Base-by-base conservation (phyloP, 257 asterid genomes). In the Ligustrum vulgare region DNA sequence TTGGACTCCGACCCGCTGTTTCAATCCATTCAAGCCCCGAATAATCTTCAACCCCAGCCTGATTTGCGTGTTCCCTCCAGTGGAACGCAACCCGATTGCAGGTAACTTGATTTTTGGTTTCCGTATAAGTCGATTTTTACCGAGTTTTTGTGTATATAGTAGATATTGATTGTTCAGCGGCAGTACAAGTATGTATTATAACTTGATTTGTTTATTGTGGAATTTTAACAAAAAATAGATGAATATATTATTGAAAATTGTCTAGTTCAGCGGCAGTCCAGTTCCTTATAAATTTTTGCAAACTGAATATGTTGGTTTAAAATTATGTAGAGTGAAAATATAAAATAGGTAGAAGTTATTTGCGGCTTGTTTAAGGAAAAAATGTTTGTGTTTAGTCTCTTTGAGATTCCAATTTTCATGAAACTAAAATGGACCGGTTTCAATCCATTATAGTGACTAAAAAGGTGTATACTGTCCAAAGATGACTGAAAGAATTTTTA, bases 41-140 rank as follows among this genome's bases (percentile, higher is more conserved):
- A 66, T 85, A 81, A 81, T 73, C 85, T 84, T 69, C 91, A 72
- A 77, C 85, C 84, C 32, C 84, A 86, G 75, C 75, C 89, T 65
- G 91, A 80, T 75, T 70, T 54, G 76, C 82, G 75, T 54, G 72
- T 72, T 74, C 82, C 80, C 35, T 62, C 84, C 69, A 78, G 80
- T 65, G 86, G 77, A 41, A 62, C 87, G 68, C 86, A 82, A 74
- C 84, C 81, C 25, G 91, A 87, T 79, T 85, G 86, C 88, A 84
- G 92, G 97, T 87, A 47, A 2, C 20, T 20, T 51, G 12, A 43
- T 33, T 51, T 72, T 43, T 64, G 4, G 9, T 39, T 41, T 41
- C 20, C 35, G 3, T 39, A 39, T 41, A 67, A 16, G 25, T 5
- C n/a, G 35, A 56, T 22, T 67, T 18, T 67, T 18, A 11, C 56